A percentile compares a stretch with the other conserved stretches of the same genome.
These are phyloP conservation scores for Aristolochia fimbriata DNA, from an alignment of 164 flowering plant species.

Conservation along the genomic window DNA sequence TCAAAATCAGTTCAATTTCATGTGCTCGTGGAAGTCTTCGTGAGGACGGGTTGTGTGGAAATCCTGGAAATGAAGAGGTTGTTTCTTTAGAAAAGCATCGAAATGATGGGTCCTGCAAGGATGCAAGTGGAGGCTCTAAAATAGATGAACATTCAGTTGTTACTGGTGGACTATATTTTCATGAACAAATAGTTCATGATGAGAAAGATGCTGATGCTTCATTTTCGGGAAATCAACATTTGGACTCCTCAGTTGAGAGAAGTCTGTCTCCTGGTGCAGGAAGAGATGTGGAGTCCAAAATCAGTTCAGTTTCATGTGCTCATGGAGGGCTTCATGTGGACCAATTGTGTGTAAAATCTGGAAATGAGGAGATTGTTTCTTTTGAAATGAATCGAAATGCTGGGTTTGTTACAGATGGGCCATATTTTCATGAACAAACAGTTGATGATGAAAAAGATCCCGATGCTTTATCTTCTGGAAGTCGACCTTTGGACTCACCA, in stretches of 20 bases:
- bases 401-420: neutral
- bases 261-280: neutral
- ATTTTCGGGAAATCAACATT: neutral
- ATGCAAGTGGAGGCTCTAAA: conserved; percentile 2
- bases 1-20: neutral
- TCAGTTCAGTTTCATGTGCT: no score
- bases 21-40: neutral
- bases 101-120: conserved; percentile 5
- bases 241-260: neutral
- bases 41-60: neutral
- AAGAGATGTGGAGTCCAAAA: no score
- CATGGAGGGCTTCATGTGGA: no score
- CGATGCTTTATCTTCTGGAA: neutral
- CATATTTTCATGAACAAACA: conserved; percentile 1
- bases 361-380: no score
- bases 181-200: conserved; percentile 6
- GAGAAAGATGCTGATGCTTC: neutral
- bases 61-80: conserved; percentile 3
- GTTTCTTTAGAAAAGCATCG: conserved; percentile 2
- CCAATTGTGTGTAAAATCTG: no score
- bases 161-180: neutral
- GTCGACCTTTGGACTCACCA: neutral
- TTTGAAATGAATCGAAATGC: no score
- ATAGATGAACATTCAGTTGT: conserved; percentile 2
- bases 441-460: conserved; percentile 6